Base-by-base conservation (phyloP, 306 rosid species). In the Cucurbita pepo region DNA sequence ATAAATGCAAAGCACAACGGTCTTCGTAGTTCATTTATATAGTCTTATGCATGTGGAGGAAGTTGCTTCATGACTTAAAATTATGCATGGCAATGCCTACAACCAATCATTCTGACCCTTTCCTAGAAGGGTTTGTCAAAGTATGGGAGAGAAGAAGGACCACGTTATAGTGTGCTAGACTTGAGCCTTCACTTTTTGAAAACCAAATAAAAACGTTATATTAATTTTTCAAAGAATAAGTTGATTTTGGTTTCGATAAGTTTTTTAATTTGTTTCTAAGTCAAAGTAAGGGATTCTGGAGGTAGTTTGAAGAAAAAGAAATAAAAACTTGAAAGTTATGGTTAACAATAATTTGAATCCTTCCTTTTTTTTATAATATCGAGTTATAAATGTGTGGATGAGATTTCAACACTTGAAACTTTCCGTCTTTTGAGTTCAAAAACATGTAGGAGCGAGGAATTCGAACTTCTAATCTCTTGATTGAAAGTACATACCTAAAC, bases 31-130 rank as follows among this genome's bases (percentile, higher is more conserved):
- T 15, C 10, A 50, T 51, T 69, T 69, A 67, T 67, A 67, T 19
- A 45, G 30, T 47, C 41, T 47, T 67, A 47, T 25, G 73, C 41
- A 22, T 67, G 73, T 67, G 73, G 72, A 47, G 54, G 43, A 6
- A 22, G 55, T 67, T 67, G 7, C 40, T 47, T 67, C 47, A 44
- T 19, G 37, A 65, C 38, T 65, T 65, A 9, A n/a, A n/a, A 38
- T 63, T 11, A 47, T 43, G 74, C 45, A 13, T 12, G 15, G 14
- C 9, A 69, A 50, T 8, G 56, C 48, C 56, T 47, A 7, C 56
- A 22, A 50, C 74, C 57, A 69, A 69, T 30, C 59, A 7, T 51
- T 25, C 51, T 69, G 74, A 69, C 74, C 30, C 45, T 69, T 69
- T 69, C 74, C 47, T 51, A 14, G 30, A 50, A 48, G 59, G 59